phyloP scores from a whole-genome alignment of 345 rosid species.

The Salix purpurea region DNA sequence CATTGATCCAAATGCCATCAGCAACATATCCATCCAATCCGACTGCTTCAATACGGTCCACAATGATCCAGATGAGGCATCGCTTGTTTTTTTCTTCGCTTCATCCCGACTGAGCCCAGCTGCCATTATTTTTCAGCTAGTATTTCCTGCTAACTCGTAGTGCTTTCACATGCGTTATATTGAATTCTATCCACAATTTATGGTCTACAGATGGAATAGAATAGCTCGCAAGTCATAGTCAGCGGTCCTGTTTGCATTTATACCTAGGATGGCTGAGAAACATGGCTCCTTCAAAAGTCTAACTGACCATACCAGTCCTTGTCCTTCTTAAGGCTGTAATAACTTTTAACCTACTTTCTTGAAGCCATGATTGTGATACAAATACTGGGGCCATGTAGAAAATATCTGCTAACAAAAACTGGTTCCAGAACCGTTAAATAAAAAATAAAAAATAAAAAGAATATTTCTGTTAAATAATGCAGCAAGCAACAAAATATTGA shows the following conservation, averaged over 20 bases:
- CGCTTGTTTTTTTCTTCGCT: background rate
- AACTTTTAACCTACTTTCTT: background rate
- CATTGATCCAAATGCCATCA: conserved; percentile 26
- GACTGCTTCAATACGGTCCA: background rate
- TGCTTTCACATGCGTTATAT: background rate
- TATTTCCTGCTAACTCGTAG: background rate
- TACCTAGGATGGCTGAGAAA: background rate
- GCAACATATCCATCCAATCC: conserved; percentile 24
- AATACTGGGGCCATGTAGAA: no score
- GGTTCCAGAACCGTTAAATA: no score
- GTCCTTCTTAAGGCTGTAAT: background rate
- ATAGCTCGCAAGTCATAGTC: background rate
- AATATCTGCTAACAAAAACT: no score
- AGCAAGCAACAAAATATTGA: background rate
- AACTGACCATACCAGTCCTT: background rate
- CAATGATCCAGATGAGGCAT: background rate
- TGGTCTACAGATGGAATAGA: background rate
- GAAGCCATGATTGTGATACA: background rate
- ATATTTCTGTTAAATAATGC: no score
- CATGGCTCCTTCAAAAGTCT: background rate
- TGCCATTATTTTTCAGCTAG: background rate
- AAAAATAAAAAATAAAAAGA: no score
- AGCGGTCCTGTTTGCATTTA: background rate
- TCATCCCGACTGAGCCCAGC: background rate
- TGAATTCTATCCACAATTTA: background rate